Evolutionary conservation across 495 filamentous ascomycete species (phyloP).

Genomic region (Elasticomyces elasticus): DNA sequence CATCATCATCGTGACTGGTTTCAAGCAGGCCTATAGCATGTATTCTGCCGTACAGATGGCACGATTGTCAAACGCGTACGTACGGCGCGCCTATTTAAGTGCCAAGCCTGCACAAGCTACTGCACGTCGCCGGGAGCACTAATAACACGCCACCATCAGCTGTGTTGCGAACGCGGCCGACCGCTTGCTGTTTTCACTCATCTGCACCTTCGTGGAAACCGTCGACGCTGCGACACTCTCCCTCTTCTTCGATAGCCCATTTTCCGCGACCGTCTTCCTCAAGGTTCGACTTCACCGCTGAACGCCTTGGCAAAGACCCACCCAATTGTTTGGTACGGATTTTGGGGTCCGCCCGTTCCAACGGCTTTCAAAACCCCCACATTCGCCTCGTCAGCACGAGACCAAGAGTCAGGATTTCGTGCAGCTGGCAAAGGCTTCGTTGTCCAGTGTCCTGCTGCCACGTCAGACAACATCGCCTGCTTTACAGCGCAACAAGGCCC

Average conservation of each 20-base stretch:
- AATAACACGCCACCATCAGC: neutral
- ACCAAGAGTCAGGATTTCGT: neutral
- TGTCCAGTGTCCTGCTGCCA: slow-evolving; percentile 4
- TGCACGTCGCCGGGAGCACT: neutral
- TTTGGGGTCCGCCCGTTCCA: neutral
- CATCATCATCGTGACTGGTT: slow-evolving; percentile 16
- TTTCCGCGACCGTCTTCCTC: neutral
- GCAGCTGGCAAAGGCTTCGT: neutral
- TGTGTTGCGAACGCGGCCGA: neutral
- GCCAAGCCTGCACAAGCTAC: neutral
- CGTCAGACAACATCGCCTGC: slow-evolving; percentile 8
- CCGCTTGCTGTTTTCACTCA: too few relatives aligned
- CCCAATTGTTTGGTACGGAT: neutral
- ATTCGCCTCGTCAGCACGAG: slow-evolving; percentile 1
- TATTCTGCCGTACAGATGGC: neutral
- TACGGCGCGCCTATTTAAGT: neutral
- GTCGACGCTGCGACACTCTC: too few relatives aligned
- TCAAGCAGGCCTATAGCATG: slow-evolving; percentile 6
- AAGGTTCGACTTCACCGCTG: neutral
- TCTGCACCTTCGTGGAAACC: too few relatives aligned
- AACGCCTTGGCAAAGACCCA: neutral
- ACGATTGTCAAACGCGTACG: slow-evolving; percentile 6
- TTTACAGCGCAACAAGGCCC: slow-evolving; percentile 1
- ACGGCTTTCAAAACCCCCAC: neutral
- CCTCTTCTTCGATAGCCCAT: too few relatives aligned